Base-by-base conservation (phyloP, 306 rosid genomes). In the Glycyrrhiza uralensis region DNA sequence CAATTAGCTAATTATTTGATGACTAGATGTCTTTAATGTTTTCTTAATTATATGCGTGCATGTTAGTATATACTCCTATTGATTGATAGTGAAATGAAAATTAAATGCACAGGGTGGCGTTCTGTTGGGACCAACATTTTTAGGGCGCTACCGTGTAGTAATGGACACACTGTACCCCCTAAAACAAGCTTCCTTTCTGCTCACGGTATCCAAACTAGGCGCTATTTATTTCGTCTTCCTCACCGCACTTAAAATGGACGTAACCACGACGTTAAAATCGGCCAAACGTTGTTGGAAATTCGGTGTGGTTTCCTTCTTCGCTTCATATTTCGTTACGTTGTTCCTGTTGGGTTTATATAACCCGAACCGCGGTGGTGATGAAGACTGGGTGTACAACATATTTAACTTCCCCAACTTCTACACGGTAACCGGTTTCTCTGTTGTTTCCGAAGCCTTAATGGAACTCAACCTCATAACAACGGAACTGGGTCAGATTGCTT, bases 401-500 rank as follows among this genome's bases (percentile, higher is more conserved):
- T n/a, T n/a, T n/a, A n/a, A n/a, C n/a, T n/a, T n/a, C n/a, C 73
- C 73, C 0, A 63, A 62, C 33, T 4, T 71, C 24, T 63, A 22
- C 28, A 62, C 61, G 5, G 2, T 54, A 3, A 32, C 67, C 7
- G 62, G 68, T 45, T 71, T 78, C 0, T 32, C 76, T 0, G 83
- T 66, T 24, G 38, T 79, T 9, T 57, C 59, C 0, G 52, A 78
- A 12, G 33, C 54, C 10, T 9, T 78, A 8, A 0, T 19, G 3
- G 83, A 78, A 3, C 78, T 78, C 6, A 78, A 82, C 47, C 80
- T 82, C 5, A 1, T 82, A 6, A 71, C 75, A 1, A 78, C 83
- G 0, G 86, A 82, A n/a, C 1, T 82, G 0, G 86, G 86, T 0
- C 75, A 74, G 4, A 82, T 82, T 2, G 86, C 86, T 46, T n/a